These are phyloP conservation scores for Eruca vesicaria DNA, from an alignment of 441 rosid genomes.

Conservation along the genomic window DNA sequence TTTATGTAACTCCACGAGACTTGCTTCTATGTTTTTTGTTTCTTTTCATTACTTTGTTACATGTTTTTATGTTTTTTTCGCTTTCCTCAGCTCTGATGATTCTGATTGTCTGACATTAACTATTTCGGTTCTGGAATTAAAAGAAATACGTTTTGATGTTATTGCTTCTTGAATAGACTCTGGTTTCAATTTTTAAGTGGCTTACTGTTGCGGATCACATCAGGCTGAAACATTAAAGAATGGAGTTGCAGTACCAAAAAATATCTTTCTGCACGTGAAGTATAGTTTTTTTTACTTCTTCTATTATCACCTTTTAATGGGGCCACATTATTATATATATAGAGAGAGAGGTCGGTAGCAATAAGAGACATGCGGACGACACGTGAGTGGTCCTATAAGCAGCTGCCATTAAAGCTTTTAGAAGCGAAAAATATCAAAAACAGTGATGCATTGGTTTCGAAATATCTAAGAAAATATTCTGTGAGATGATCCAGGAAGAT, in stretches of 20 bases:
- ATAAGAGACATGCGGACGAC: neutral
- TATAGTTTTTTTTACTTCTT: neutral
- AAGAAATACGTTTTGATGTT: neutral
- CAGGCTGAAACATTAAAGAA: neutral
- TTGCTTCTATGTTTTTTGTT: neutral
- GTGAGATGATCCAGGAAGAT: neutral
- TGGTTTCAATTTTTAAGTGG: neutral
- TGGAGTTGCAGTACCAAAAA: neutral
- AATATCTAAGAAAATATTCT: neutral
- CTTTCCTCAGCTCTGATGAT: neutral
- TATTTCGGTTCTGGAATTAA: neutral
- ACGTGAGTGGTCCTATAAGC: neutral
- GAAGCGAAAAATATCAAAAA: neutral
- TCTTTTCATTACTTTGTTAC: neutral
- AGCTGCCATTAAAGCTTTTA: neutral
- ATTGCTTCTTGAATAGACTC: neutral
- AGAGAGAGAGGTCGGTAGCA: neutral
- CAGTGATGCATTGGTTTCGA: neutral
- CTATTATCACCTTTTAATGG: neutral
- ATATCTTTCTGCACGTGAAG: neutral
- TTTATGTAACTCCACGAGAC: constrained; percentile 6
- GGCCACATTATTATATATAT: no score
- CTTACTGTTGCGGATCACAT: neutral
- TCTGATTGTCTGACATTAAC: constrained; percentile 15
- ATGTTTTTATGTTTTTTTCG: neutral